These are phyloP conservation scores for Penicillium ochrochloron DNA, from an alignment of 495 filamentous ascomycete genomes.

Conservation along the genomic window DNA sequence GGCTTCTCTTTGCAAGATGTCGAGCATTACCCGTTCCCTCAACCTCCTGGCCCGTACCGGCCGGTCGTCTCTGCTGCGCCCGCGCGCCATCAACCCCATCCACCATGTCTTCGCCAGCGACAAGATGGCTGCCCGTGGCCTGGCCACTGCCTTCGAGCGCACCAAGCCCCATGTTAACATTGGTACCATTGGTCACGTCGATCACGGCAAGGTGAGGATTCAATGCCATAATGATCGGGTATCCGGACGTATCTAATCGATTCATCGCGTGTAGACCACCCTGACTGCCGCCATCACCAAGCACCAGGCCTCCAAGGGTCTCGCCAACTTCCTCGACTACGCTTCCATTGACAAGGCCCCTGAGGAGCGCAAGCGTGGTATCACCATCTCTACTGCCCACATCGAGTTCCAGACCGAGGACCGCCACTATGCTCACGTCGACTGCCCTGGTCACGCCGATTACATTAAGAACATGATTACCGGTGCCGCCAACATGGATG, in stretches of 20 bases:
- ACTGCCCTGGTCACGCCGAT: constrained; percentile 99
- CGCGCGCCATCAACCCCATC: constrained; percentile 66
- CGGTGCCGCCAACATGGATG: constrained; percentile 95
- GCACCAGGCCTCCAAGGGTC: constrained; percentile 89
- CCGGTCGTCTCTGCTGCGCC: constrained; percentile 63
- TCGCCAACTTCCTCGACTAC: constrained; percentile 94
- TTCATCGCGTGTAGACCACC: constrained; percentile 72
- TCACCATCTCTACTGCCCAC: constrained; percentile 97
- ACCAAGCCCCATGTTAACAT: constrained; percentile 98
- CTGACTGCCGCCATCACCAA: constrained; percentile 98
- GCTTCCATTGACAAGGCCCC: constrained; percentile 98
- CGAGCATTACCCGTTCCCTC: constrained; percentile 65
- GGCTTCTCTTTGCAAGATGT: constrained; percentile 59
- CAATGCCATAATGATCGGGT: constrained; percentile 22
- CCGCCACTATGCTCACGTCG: constrained; percentile 98
- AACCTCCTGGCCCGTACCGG: constrained; percentile 72
- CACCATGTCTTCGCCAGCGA: constrained; percentile 70
- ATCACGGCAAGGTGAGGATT: constrained; percentile 90
- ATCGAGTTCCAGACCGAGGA: constrained; percentile 94
- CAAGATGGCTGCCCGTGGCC: constrained; percentile 68
- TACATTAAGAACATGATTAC: constrained; percentile 99
- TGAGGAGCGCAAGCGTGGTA: constrained; percentile 99
- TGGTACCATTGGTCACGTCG: constrained; percentile 98
- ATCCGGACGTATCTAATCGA: constrained; percentile 32
- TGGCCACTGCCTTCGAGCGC: constrained; percentile 83